A percentile compares a stretch with the other conserved stretches of the same genome.
Evolutionary conservation across 140 eudicot species (phyloP).

Genomic region (Ambrosia hybrid): DNA sequence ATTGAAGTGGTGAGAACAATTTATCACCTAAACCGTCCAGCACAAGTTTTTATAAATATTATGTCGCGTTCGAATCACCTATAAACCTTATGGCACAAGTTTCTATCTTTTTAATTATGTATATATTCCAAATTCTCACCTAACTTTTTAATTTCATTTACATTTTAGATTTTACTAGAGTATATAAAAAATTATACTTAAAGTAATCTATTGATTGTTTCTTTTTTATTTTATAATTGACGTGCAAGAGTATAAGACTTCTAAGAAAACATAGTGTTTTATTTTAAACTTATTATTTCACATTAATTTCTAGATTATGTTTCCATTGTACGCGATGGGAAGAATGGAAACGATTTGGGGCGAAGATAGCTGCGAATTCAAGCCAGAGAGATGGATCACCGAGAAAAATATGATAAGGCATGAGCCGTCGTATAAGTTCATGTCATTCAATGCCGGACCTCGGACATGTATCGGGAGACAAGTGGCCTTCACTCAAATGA

Average conservation of each 20-base stretch:
- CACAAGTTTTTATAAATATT: not conserved
- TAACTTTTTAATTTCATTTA: not conserved
- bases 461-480: conserved; percentile 73
- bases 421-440: conserved; percentile 67
- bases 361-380: conserved; percentile 54
- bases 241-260: not conserved
- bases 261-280: not conserved
- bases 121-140: not conserved
- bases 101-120: not conserved
- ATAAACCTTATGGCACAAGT: not conserved
- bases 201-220: not conserved
- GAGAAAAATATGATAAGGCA: conserved; percentile 45
- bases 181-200: not conserved
- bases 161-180: not conserved
- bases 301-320: conserved; percentile 25
- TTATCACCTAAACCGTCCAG: no score
- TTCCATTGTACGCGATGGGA: conserved; percentile 67
- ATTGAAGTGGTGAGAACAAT: no score
- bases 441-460: conserved; percentile 77
- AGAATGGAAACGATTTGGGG: conserved; percentile 75
- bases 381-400: conserved; percentile 77
- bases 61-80: not conserved
- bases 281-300: not conserved
- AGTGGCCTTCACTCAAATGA: conserved; percentile 62
- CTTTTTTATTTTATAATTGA: not conserved